Evolutionary conservation across 2,329 filamentous ascomycete genomes (phyloP).

Genomic region (Cercospora brassicicola): DNA sequence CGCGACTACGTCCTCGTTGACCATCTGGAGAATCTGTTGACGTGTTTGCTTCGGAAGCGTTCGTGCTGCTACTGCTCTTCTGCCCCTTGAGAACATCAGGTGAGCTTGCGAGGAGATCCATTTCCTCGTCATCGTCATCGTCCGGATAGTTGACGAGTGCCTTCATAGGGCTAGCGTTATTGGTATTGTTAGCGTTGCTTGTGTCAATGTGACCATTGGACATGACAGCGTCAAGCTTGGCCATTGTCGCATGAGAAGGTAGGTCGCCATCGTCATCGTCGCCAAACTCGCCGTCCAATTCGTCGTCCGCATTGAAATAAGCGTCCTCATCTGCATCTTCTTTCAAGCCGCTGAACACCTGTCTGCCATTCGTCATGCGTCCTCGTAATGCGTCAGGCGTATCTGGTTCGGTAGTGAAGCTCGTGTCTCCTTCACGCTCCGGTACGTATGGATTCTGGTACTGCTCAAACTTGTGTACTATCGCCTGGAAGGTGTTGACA

Average conservation of each 20-base stretch:
- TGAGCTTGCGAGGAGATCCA: constrained; percentile 56
- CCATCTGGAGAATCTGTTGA: constrained; percentile 25
- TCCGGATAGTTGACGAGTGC: constrained; percentile 90
- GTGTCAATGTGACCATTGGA: constrained; percentile 58
- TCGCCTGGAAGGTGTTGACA: constrained; percentile 76
- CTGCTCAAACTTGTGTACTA: constrained; percentile 77
- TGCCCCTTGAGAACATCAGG: constrained; percentile 42
- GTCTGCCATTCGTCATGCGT: constrained; percentile 54
- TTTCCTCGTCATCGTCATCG: constrained; percentile 70
- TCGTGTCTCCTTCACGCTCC: constrained; percentile 60
- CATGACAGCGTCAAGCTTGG: constrained; percentile 27
- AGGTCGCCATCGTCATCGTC: constrained; percentile 37
- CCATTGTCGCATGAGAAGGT: constrained; percentile 29
- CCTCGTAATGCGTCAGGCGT: constrained; percentile 45
- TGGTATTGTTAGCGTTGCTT: background rate
- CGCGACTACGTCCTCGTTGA: constrained; percentile 24
- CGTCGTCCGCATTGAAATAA: constrained; percentile 89
- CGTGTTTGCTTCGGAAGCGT: constrained; percentile 24
- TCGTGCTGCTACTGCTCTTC: constrained; percentile 30
- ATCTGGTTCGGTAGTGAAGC: constrained; percentile 68
- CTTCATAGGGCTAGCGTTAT: constrained; percentile 56
- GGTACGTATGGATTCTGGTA: constrained; percentile 54
- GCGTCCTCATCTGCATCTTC: constrained; percentile 87
- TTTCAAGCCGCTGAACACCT: constrained; percentile 66
- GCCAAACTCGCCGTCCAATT: constrained; percentile 67